These are phyloP conservation scores for Phytophthora cryptogea DNA, from an alignment of 352 stramenopile species.

Conservation along the genomic window DNA sequence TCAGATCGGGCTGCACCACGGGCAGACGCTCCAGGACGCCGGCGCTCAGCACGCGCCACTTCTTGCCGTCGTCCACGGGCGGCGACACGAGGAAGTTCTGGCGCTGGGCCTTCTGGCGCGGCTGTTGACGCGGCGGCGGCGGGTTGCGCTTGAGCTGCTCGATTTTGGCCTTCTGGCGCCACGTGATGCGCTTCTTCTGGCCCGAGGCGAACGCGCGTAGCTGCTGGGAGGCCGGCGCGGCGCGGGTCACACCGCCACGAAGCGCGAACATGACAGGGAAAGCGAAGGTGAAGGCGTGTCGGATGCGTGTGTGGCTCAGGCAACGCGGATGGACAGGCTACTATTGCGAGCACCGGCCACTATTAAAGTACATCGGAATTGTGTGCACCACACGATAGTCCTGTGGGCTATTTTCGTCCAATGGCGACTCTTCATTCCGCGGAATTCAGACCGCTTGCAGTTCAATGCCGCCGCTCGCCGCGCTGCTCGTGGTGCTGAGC, in stretches of 20 bases:
- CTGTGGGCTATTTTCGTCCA: too few species aligned
- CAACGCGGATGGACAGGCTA: too few species aligned
- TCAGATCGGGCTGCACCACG: conserved; percentile 72
- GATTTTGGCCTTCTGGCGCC: conserved; percentile 70
- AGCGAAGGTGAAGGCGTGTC: too few species aligned
- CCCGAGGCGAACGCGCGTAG: conserved; percentile 57
- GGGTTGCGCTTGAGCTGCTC: conserved; percentile 52
- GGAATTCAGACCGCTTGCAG: too few species aligned
- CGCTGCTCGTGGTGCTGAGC: conserved; percentile 9
- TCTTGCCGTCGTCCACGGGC: conserved; percentile 73
- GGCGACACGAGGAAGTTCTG: conserved; percentile 65
- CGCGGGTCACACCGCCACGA: conserved; percentile 40
- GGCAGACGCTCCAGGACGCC: conserved; percentile 76
- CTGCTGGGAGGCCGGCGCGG: conserved; percentile 21
- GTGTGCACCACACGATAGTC: too few species aligned
- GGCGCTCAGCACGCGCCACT: conserved; percentile 77
- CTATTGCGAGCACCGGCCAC: too few species aligned
- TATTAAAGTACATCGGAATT: too few species aligned
- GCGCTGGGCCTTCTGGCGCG: conserved; percentile 51
- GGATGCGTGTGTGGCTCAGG: conserved; percentile 35
- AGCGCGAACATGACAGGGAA: conserved; percentile 49
- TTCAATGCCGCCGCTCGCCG: conserved; percentile 4
- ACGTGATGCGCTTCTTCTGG: conserved; percentile 56
- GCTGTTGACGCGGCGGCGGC: conserved; percentile 44
- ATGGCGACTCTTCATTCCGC: too few species aligned